A percentile compares a stretch with the other conserved stretches of the same genome.
Evolutionary conservation across 192 early-diverging fungal species (phyloP).

Genomic region (Ambispora gerdemannii): DNA sequence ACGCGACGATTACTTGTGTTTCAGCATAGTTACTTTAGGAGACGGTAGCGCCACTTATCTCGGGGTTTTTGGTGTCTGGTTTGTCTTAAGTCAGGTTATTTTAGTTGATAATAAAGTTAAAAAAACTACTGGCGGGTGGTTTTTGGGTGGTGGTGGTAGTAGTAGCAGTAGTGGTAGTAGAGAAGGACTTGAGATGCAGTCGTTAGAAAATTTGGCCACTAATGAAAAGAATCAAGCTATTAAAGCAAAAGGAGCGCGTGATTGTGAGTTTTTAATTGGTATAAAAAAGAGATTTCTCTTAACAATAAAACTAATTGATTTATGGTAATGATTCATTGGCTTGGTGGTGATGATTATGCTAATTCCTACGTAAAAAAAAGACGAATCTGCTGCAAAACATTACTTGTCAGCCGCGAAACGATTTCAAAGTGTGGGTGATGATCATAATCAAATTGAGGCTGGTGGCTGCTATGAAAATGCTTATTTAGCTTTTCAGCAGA

Average conservation of each 20-base stretch:
- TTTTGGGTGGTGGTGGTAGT: background rate
- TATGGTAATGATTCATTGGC: background rate
- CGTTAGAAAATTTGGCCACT: slow-evolving; percentile 33
- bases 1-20: slow-evolving; percentile 36
- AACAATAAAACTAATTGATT: background rate
- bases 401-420: slow-evolving; percentile 38
- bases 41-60: slow-evolving; percentile 39
- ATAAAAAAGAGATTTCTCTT: background rate
- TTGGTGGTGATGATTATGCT: background rate
- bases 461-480: slow-evolving; percentile 44
- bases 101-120: slow-evolving; percentile 4
- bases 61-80: slow-evolving; percentile 39
- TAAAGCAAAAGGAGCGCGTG: slow-evolving; percentile 39
- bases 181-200: slow-evolving; percentile 8
- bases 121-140: background rate
- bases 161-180: background rate
- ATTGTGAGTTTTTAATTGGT: slow-evolving; percentile 33
- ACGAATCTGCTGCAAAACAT: slow-evolving; percentile 31
- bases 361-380: slow-evolving; percentile 5
- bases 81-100: slow-evolving; percentile 35
- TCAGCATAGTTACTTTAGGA: slow-evolving; percentile 33
- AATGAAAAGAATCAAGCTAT: slow-evolving; percentile 34
- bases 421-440: slow-evolving; percentile 34
- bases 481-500: slow-evolving; percentile 40
- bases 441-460: slow-evolving; percentile 38